Evolutionary conservation across 2,329 filamentous ascomycete genomes (phyloP).

Genomic region (Cladophialophora carrionii): DNA sequence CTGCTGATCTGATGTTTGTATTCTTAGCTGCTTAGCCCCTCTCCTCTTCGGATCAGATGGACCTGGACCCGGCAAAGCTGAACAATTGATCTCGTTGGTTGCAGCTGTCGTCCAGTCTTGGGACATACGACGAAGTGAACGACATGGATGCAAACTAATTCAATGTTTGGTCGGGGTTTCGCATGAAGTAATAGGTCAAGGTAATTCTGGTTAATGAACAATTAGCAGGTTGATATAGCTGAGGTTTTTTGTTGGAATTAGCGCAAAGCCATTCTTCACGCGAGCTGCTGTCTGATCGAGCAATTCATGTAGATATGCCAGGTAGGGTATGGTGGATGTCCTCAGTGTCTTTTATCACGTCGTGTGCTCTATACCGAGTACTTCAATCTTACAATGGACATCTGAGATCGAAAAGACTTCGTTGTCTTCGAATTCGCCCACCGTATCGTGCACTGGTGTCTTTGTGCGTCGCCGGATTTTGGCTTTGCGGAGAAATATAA

Average conservation of each 20-base stretch:
- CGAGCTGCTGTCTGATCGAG: background rate
- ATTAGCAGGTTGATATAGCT: background rate
- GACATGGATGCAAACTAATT: background rate
- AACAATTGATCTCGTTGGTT: background rate
- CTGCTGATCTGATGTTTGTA: background rate
- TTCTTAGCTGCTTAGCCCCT: background rate
- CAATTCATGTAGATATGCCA: background rate
- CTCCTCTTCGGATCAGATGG: background rate
- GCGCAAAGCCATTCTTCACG: background rate
- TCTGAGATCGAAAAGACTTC: background rate
- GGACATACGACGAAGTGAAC: background rate
- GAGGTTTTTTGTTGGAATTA: background rate
- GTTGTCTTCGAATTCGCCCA: background rate
- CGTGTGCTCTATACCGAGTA: too few relatives aligned
- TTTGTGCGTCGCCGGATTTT: background rate
- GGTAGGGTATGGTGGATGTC: too few relatives aligned
- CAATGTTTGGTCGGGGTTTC: too few relatives aligned
- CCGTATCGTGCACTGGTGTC: background rate
- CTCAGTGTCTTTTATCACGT: too few relatives aligned
- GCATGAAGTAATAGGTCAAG: background rate
- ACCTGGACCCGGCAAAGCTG: background rate
- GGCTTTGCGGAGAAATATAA: background rate
- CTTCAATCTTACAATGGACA: background rate
- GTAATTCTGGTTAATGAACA: background rate
- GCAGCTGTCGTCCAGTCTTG: background rate